Evolutionary conservation across 140 eudicot genomes (phyloP).

Genomic region (Anethum foeniculum): DNA sequence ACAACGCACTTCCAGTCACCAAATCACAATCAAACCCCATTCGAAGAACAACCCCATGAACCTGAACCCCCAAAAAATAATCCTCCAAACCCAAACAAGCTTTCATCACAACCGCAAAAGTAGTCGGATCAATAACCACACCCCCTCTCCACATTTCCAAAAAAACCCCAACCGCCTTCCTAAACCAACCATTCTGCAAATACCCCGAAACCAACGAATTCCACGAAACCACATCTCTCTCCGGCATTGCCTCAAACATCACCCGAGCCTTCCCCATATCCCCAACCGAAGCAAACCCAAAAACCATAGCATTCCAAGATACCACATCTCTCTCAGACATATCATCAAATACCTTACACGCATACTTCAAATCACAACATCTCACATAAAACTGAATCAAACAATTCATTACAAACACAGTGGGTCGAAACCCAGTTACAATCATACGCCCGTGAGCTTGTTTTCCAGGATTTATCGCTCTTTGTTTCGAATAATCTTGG

Average conservation of each 20-base stretch:
- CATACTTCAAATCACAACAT: constrained; percentile 47
- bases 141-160: constrained; percentile 30
- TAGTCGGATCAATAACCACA: constrained; percentile 48
- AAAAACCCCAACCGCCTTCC: constrained; percentile 42
- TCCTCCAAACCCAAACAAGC: constrained; percentile 67
- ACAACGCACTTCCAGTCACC: constrained; percentile 73
- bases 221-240: constrained; percentile 76
- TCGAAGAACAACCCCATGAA: constrained; percentile 55
- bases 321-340: constrained; percentile 61
- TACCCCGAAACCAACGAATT: constrained; percentile 77
- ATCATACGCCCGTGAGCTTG: constrained; percentile 84
- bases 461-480: constrained; percentile 46
- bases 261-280: constrained; percentile 31
- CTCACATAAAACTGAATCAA: constrained; percentile 58
- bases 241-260: constrained; percentile 52
- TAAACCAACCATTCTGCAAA: constrained; percentile 46
- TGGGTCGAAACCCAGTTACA: constrained; percentile 64
- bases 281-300: constrained; percentile 47
- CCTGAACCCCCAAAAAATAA: constrained; percentile 33
- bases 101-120: constrained; percentile 23
- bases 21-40: constrained; percentile 56
- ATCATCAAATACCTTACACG: constrained; percentile 55
- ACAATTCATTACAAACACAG: constrained; percentile 71
- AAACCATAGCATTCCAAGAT: constrained; percentile 74
- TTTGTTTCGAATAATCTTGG: constrained; percentile 57